Conservation (phyloP, 352 stramenopile species). For the Globisporangium cylindrosporum region DNA sequence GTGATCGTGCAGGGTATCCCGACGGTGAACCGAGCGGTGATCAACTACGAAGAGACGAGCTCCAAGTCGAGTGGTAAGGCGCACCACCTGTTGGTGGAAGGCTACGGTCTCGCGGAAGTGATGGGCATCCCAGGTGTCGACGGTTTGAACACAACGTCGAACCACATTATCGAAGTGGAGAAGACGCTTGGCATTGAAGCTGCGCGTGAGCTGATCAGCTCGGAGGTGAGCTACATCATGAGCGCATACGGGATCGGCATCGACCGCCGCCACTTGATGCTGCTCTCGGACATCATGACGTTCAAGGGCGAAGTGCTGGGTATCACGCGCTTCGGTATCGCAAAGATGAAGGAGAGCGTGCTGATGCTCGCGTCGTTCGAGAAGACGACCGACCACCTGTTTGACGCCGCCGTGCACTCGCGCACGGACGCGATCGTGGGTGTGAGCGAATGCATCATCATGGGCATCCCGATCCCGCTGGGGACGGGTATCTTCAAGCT, state of each 20-base stretch:
- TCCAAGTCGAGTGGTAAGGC: slow-evolving; percentile 51
- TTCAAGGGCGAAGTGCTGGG: slow-evolving; percentile 93
- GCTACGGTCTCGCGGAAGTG: slow-evolving; percentile 96
- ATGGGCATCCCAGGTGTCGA: slow-evolving; percentile 98
- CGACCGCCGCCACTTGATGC: slow-evolving; percentile 97
- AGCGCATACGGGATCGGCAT: slow-evolving; percentile 98
- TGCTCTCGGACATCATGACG: slow-evolving; percentile 99
- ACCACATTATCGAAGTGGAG: slow-evolving; percentile 98
- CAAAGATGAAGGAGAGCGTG: slow-evolving; percentile 99
- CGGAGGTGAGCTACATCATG: slow-evolving; percentile 99
- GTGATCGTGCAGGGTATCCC: slow-evolving; percentile 99
- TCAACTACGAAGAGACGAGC: slow-evolving; percentile 95
- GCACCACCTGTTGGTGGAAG: slow-evolving; percentile 99
- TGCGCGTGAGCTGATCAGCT: slow-evolving; percentile 94
- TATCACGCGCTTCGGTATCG: slow-evolving; percentile 97
- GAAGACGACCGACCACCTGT: slow-evolving; percentile 99
- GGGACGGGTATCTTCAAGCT: slow-evolving; percentile 99
- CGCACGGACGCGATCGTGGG: slow-evolving; percentile 98
- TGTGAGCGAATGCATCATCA: slow-evolving; percentile 99
- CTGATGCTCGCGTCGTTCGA: slow-evolving; percentile 99
- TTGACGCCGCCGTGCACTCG: slow-evolving; percentile 98
- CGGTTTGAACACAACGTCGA: slow-evolving; percentile 94
- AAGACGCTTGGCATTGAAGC: slow-evolving; percentile 98
- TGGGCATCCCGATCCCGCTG: slow-evolving; percentile 98
- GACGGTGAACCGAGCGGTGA: slow-evolving; percentile 97